phyloP scores from a whole-genome alignment of 2,329 filamentous ascomycete genomes.

The Stemphylium lycopersici region DNA sequence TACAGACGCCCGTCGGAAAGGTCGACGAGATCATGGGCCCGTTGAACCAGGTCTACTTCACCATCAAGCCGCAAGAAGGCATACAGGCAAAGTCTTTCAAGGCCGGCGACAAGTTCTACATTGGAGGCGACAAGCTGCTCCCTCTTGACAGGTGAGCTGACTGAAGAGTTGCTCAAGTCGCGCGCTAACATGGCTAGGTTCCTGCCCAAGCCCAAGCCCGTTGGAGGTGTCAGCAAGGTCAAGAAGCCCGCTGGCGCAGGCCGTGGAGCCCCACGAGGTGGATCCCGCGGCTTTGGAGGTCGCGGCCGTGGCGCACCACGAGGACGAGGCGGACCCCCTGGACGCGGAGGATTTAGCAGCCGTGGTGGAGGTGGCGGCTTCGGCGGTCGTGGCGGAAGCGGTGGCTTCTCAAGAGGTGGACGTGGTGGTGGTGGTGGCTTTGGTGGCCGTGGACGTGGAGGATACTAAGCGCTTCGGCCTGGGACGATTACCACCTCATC shows the following conservation, averaged over 20 bases:
- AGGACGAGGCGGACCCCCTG: slow-evolving; percentile 52
- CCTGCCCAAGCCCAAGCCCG: slow-evolving; percentile 87
- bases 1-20: slow-evolving; percentile 84
- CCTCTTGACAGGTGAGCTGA: slow-evolving; percentile 78
- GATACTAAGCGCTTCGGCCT: slow-evolving; percentile 32
- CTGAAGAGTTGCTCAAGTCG: neutral
- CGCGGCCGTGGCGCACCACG: slow-evolving; percentile 59
- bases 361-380: slow-evolving; percentile 23
- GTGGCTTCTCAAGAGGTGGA: slow-evolving; percentile 46
- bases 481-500: slow-evolving; percentile 11
- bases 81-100: slow-evolving; percentile 96
- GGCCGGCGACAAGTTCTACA: slow-evolving; percentile 95
- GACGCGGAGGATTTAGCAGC: slow-evolving; percentile 48
- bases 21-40: slow-evolving; percentile 97
- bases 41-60: slow-evolving; percentile 98
- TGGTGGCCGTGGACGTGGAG: slow-evolving; percentile 39
- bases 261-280: slow-evolving; percentile 59
- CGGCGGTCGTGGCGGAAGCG: slow-evolving; percentile 21
- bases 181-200: slow-evolving; percentile 62
- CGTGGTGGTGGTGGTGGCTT: slow-evolving; percentile 56
- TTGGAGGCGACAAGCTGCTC: slow-evolving; percentile 90
- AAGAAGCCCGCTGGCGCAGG: slow-evolving; percentile 70
- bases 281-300: slow-evolving; percentile 33
- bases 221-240: slow-evolving; percentile 70
- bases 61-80: slow-evolving; percentile 94